Conservation (phyloP, 148 eudicot species). For the Limonium bicolor region DNA sequence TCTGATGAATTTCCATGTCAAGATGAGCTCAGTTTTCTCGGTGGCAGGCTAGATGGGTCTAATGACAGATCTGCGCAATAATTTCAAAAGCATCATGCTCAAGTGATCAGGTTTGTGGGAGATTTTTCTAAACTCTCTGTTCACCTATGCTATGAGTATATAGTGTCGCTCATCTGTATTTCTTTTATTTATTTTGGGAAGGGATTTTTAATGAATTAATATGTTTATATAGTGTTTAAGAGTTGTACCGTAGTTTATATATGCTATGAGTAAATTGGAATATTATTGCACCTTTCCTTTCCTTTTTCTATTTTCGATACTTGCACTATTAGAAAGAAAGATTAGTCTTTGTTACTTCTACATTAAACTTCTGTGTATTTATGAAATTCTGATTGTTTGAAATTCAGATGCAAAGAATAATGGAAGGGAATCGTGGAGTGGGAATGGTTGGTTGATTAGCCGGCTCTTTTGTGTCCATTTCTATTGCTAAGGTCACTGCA, state of each 20-base stretch:
- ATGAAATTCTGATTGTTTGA: too few relatives aligned
- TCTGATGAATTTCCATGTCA: neutral
- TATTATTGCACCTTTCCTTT: neutral
- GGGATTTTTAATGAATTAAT: neutral
- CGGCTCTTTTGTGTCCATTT: slow-evolving; percentile 12
- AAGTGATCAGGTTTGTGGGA: slow-evolving; percentile 56
- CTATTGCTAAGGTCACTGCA: slow-evolving; percentile 28
- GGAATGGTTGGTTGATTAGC: too few relatives aligned
- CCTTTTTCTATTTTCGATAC: neutral
- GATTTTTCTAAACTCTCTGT: neutral
- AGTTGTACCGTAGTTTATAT: too few relatives aligned
- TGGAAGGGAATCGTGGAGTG: too few relatives aligned
- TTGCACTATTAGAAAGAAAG: slow-evolving; percentile 75
- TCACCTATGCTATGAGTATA: neutral
- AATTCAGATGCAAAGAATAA: too few relatives aligned
- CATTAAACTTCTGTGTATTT: neutral
- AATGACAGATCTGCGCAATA: slow-evolving; percentile 66
- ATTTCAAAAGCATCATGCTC: slow-evolving; percentile 71
- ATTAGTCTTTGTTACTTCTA: slow-evolving; percentile 14
- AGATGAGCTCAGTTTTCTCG: neutral
- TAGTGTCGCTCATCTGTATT: neutral
- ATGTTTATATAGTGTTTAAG: too few relatives aligned
- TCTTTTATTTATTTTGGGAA: too few relatives aligned
- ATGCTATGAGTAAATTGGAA: neutral
- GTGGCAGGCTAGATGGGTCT: neutral